phyloP scores from a whole-genome alignment of 768 basidiomycete genomes.

The Strobilomyces dryophilus region DNA sequence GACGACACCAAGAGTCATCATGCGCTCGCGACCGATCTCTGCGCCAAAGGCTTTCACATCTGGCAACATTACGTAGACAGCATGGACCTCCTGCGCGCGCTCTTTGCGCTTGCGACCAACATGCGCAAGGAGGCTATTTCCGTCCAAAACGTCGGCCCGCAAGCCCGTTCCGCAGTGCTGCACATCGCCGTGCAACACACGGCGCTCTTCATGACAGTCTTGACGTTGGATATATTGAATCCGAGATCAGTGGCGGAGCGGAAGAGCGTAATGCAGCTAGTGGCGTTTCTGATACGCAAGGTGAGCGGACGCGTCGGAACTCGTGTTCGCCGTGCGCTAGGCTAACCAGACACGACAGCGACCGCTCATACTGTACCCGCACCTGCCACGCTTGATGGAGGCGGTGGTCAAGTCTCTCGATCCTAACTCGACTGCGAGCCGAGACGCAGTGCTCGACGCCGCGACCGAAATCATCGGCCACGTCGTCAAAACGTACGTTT shows the following conservation, averaged over 20 bases:
- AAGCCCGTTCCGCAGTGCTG: constrained; percentile 80
- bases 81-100: constrained; percentile 77
- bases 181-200: constrained; percentile 83
- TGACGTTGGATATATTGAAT: constrained; percentile 84
- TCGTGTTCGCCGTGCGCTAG: too few species aligned
- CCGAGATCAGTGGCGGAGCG: constrained; percentile 72
- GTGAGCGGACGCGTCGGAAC: constrained; percentile 30
- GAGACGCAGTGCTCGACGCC: constrained; percentile 83
- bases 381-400: constrained; percentile 82
- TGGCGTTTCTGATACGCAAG: constrained; percentile 92
- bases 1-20: constrained; percentile 65
- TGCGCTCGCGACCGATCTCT: constrained; percentile 81
- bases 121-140: constrained; percentile 65
- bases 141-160: constrained; percentile 63
- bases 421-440: constrained; percentile 71
- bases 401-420: constrained; percentile 96
- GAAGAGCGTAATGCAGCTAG: constrained; percentile 86
- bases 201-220: constrained; percentile 88
- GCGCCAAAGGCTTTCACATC: constrained; percentile 84
- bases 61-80: constrained; percentile 96
- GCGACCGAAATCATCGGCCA: constrained; percentile 94
- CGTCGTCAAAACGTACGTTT: constrained; percentile 83
- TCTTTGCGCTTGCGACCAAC: constrained; percentile 78
- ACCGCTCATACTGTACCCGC: constrained; percentile 79
- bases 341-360: constrained; percentile 42